A percentile compares a stretch with the other conserved stretches of the same genome.
Evolutionary conservation across 129 eudicot genomes (phyloP).

Genomic region (Scalesia atractyloides): DNA sequence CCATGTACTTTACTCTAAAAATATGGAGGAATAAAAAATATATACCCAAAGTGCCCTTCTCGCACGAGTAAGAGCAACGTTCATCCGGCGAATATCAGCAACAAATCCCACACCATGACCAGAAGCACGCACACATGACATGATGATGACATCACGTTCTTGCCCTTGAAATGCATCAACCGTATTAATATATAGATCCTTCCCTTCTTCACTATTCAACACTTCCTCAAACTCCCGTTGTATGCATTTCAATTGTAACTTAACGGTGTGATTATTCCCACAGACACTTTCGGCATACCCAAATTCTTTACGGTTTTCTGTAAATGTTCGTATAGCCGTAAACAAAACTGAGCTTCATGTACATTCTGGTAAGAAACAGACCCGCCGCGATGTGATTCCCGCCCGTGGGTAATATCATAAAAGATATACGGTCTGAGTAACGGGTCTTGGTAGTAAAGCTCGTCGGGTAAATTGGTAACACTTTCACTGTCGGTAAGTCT

Average conservation of each 20-base stretch:
- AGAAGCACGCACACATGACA: constrained; percentile 99
- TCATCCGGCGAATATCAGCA: constrained; percentile 96
- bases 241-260: constrained; percentile 86
- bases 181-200: constrained; percentile 81
- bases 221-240: constrained; percentile 88
- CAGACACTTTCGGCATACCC: constrained; percentile 70
- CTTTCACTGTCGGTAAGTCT: constrained; percentile 95
- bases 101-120: constrained; percentile 94
- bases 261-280: constrained; percentile 94
- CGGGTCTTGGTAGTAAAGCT: constrained; percentile 76
- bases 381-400: constrained; percentile 93
- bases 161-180: constrained; percentile 99
- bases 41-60: constrained; percentile 89
- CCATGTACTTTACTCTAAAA: too few species aligned
- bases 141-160: constrained; percentile 95
- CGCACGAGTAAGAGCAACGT: constrained; percentile 96
- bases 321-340: constrained; percentile 78
- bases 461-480: constrained; percentile 66
- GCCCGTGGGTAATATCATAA: constrained; percentile 79
- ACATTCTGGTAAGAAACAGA: constrained; percentile 90
- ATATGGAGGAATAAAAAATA: neutral
- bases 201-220: constrained; percentile 76
- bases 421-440: constrained; percentile 80
- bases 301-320: constrained; percentile 52
- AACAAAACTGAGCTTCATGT: constrained; percentile 89